Evolutionary conservation across 352 stramenopile species (phyloP), one percentile per base, ranked within the genome.

Genomic region (Pythium myriotylum): DNA sequence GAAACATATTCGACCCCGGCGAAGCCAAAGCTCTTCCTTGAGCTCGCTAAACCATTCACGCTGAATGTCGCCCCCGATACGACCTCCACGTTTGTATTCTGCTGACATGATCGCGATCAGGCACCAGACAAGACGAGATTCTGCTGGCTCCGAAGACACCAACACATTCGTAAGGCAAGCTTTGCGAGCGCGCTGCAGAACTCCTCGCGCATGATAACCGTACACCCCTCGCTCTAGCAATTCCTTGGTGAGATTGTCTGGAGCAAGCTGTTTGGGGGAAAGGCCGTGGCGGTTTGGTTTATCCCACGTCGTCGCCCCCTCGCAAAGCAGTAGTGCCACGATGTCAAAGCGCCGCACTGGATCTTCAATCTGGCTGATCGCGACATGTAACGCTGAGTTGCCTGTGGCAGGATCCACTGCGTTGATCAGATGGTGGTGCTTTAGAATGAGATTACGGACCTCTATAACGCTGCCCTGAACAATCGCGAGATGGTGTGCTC

Each of bases 321-420:
- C 79, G 29, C 76, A 88, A 13, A 91, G 49, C 12, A 91, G 65
- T 23, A 89, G 19, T 2, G 55, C 62, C 0, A 79, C 6, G 33
- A 88, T 64, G 12, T 88, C 82, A 0, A 83, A 20, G 1, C 82
- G 76, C 1, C 75, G 72, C 33, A 73, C 69, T 7, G 52, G 20
- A 22, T 89, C 82, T 24, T 89, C 79, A 0, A 88, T 52, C 43
- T 87, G 79, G 1, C 72, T 62, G 5, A 33, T 48, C 13, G 59
- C 82, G 6, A 86, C 67, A 43, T 89, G 79, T 1, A 91, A 69
- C 12, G 79, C 67, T 6, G 82, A 82, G 62, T 88, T 86, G 8
- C 82, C 82, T 8, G 77, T 77, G 0, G 52, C 20, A 0, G 75
- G 65, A 22, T 91, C 82, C 0, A 86, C 58, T 2, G 68, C 68